phyloP scores from a whole-genome alignment of 257 asterid species.

The Solanum paucissectum region DNA sequence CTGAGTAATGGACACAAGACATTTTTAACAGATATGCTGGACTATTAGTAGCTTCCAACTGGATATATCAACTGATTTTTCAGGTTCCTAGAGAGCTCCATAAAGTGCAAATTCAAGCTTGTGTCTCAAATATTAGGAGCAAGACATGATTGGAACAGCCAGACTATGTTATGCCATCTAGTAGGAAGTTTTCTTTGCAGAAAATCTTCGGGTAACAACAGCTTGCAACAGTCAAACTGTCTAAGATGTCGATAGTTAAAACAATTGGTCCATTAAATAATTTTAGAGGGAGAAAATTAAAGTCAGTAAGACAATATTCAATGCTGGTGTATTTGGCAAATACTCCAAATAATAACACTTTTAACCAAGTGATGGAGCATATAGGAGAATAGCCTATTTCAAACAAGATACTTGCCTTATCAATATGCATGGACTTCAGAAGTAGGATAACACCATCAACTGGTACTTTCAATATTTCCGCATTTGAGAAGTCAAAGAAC shows the following conservation, averaged over 20 bases:
- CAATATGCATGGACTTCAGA: conserved; percentile 86
- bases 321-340: not conserved
- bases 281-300: not conserved
- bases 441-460: conserved; percentile 96
- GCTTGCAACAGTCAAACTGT: not conserved
- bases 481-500: conserved; percentile 58
- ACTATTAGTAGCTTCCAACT: not conserved
- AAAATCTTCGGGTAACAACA: not conserved
- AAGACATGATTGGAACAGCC: not conserved
- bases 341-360: not conserved
- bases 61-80: not conserved
- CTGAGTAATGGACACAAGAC: not conserved
- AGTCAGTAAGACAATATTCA: not conserved
- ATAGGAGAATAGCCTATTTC: not conserved
- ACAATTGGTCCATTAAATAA: not conserved
- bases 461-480: conserved; percentile 84
- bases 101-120: not conserved
- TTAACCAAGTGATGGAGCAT: not conserved
- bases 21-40: not conserved
- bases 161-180: not conserved
- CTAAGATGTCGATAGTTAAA: not conserved
- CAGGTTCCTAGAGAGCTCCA: not conserved
- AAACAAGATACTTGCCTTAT: conserved; percentile 38
- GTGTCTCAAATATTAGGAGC: not conserved
- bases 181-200: not conserved